Base-by-base conservation (phyloP, 352 stramenopile genomes). In the Globisporangium megalacanthum region DNA sequence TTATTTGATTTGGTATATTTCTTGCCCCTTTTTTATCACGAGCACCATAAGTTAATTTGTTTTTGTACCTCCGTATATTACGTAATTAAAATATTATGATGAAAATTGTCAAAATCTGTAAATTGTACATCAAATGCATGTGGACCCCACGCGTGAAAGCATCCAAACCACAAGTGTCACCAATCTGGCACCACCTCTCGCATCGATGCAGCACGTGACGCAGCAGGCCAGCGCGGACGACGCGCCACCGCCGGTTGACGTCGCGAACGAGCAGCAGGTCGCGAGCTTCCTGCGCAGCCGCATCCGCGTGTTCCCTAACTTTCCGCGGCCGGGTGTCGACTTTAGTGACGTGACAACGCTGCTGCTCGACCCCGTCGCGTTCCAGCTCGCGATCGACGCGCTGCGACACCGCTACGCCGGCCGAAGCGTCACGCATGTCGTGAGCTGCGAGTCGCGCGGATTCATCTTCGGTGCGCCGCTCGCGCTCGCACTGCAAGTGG, bases 401-500 rank as follows among this genome's bases (percentile, higher is more conserved):
- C 76, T 93, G 29, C 69, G 62, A 44, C 58, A 73, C 33, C 75
- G 83, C 9, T 93, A 92, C 56, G 68, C 56, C 14, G 61, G 57
- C 63, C 52, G 86, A 54, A 42, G 67, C 37, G 79, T 93, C 73
- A 88, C 83, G 7, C 81, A 93, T 66, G 61, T 93, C n/a, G 83
- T 89, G 29, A 92, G 83, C 62, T 86, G 69, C 56, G 81, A 93
- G 58, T 83, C 81, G 36, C 72, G 83, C 52, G 81, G 83, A 4
- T 91, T 93, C 56, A 90, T 93, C 69, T 93, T 93, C 50, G 83
- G 81, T 0, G 73, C 83, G 11, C 83, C 83, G 33, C 59, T 93
- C 49, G 83, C 83, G 17, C 64, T 93, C 13, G 83, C 81, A 35
- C 64, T 92, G 10, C 62, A 79, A 41, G 68, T 72, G 8, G 70